phyloP scores from a whole-genome alignment of 371 early-diverging fungal genomes.

The Actinomucor elegans region DNA sequence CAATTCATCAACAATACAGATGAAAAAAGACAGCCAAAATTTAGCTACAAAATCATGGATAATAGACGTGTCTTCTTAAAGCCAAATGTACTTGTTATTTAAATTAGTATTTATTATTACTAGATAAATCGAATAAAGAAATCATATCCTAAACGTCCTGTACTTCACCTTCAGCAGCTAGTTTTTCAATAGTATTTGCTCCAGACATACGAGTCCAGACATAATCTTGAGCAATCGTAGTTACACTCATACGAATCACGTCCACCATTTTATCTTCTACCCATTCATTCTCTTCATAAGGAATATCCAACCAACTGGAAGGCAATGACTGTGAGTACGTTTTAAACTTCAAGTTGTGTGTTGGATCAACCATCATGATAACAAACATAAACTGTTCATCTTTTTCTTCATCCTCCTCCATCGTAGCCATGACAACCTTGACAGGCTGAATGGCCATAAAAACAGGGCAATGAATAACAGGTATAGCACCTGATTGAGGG shows the following conservation, averaged over 20 bases:
- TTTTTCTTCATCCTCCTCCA: constrained; percentile 27
- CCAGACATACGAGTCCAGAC: constrained; percentile 69
- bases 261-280: constrained; percentile 67
- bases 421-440: constrained; percentile 24
- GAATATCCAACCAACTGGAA: constrained; percentile 59
- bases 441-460: constrained; percentile 69
- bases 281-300: constrained; percentile 71
- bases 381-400: constrained; percentile 47
- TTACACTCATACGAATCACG: constrained; percentile 55
- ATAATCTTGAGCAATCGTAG: constrained; percentile 66
- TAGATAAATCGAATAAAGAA: too few relatives aligned
- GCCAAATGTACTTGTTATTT: too few relatives aligned
- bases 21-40: too few relatives aligned
- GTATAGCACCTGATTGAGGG: constrained; percentile 43
- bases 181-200: too few relatives aligned
- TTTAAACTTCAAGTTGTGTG: constrained; percentile 56
- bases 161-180: too few relatives aligned
- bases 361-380: constrained; percentile 61
- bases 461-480: constrained; percentile 61
- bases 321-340: constrained; percentile 63
- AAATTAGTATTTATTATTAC: too few relatives aligned
- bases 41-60: too few relatives aligned
- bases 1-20: too few relatives aligned
- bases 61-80: too few relatives aligned
- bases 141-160: too few relatives aligned